Evolutionary conservation across 192 early-diverging fungal species (phyloP), one percentile per base, ranked within the genome.

Genomic region (Thoreauomyces humboldtii): DNA sequence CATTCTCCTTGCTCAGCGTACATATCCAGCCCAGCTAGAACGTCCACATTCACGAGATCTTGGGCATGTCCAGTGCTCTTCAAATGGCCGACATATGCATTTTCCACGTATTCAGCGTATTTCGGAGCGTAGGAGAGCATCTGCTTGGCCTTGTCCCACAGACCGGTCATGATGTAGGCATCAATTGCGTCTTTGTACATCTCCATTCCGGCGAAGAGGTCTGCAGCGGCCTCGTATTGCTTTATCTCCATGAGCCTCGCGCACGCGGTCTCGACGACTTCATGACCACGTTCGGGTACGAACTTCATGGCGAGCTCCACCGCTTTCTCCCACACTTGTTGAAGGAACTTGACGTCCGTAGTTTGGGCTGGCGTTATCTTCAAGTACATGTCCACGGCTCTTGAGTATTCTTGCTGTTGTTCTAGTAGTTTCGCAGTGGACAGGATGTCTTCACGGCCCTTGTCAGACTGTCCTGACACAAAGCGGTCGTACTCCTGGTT

Each of bases 171-270:
- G 21, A 84, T 75, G 71, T 73, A 87, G 31, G 77, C 73, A 59
- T 87, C 85, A 38, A 84, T 84, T 2, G 83, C 80, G 33, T 86
- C 83, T 47, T 84, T 81, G 61, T 79, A 79, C 71, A 79, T 71
- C 59, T 81, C 81, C 46, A 75, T 67, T 9, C 66, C 72, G 38
- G 74, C 65, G 50, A 73, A 84, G 11, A 87, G 63, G 32, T 87
- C 81, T 4, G 65, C 85, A 0, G 85, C 85, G 21, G 72, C 65
- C n/a, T 70, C 77, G 66, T 65, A 83, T 53, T 66, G 66, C 50
- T 81, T 77, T 69, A 80, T 64, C 19, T 77, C 65, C 34, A 79
- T 61, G 48, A 84, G 52, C 12, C 77, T 52, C 2, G 64, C 31
- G 61, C 85, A 77, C 1, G 77, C 83, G 7, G 70, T 52, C 21